Evolutionary conservation across 441 rosid genomes (phyloP), one percentile per base, ranked within the genome.

Genomic region (Adansonia madagascariensis): DNA sequence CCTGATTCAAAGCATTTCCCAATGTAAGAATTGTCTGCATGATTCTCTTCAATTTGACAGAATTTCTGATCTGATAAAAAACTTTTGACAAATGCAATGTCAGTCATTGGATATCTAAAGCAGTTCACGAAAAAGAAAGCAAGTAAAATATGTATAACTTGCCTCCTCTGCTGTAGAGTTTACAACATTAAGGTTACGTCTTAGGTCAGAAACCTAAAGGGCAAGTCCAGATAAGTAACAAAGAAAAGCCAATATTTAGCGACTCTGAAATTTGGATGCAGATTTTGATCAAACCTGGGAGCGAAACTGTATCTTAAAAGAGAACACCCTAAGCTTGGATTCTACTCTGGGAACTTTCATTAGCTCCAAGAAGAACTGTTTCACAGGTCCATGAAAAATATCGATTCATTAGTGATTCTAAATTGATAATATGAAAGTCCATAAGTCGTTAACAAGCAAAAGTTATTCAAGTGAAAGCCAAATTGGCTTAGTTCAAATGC

Each of bases 1-100:
- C 99, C 77, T 94, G 98, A 82, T 94, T 96, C 81, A 96, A 84
- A 41, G 98, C 99, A 85, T 96, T 96, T 78, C 99, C 99, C 20
- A 96, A 84, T 3, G 94, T 87, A 76, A 96, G 94, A 83, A 96
- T 87, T 77, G 97, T 94, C 88, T 96, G 97, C 99, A 96, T 96
- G 75, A 92, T 85, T 81, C 92, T 91, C 85, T 91, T 92, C 79
- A 96, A 82, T 84, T 94, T 94, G 71, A 80, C 88, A 62, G 95
- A 92, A 74, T 81, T 85, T 83, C 88, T 88, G 69, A 90, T 80
- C 94, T 92, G 92, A 80, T 76, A 82, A 71, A 73, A 70, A 63
- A 67, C 71, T 55, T n/a, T 8, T n/a, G 44, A 61, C 46, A 59
- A 63, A 53, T 50, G 18, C 47, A 55, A 70, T 67, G 71, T 27